Evolutionary conservation across 169 alveolate genomes (phyloP).

Genomic region (Cryptosporidium meleagridis): DNA sequence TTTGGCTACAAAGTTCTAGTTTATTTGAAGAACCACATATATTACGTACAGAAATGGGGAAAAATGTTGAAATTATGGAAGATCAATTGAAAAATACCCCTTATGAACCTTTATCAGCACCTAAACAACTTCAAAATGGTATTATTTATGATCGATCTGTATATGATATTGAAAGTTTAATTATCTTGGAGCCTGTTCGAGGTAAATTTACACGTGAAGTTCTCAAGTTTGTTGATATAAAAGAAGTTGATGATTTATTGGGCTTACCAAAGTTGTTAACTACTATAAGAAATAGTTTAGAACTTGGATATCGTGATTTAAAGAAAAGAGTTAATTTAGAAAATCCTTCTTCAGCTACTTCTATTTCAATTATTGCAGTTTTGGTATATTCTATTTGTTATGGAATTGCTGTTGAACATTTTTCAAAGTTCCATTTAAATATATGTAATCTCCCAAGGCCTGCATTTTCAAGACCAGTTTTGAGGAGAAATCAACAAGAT

Average conservation of each 20-base stretch:
- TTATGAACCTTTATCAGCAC: slow-evolving; percentile 18
- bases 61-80: slow-evolving; percentile 8
- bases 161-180: slow-evolving; percentile 52
- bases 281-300: slow-evolving; percentile 19
- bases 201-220: background rate
- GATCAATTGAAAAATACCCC: background rate
- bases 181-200: slow-evolving; percentile 46
- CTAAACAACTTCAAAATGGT: slow-evolving; percentile 18
- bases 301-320: slow-evolving; percentile 22
- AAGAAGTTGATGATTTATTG: background rate
- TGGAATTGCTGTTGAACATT: slow-evolving; percentile 37
- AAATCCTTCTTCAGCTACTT: slow-evolving; percentile 22
- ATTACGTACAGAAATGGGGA: slow-evolving; percentile 15
- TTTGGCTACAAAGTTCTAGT: slow-evolving; percentile 37
- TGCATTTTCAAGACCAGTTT: slow-evolving; percentile 53
- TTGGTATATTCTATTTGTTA: slow-evolving; percentile 55
- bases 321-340: background rate
- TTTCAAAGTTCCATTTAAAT: slow-evolving; percentile 9
- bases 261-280: background rate
- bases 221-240: background rate
- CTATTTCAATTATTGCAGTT: slow-evolving; percentile 18
- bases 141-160: slow-evolving; percentile 40
- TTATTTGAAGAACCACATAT: slow-evolving; percentile 3
- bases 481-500: slow-evolving; percentile 54
- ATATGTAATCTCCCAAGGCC: slow-evolving; percentile 44